Conservation (phyloP, 345 rosid genomes). For the Camelina hispida region DNA sequence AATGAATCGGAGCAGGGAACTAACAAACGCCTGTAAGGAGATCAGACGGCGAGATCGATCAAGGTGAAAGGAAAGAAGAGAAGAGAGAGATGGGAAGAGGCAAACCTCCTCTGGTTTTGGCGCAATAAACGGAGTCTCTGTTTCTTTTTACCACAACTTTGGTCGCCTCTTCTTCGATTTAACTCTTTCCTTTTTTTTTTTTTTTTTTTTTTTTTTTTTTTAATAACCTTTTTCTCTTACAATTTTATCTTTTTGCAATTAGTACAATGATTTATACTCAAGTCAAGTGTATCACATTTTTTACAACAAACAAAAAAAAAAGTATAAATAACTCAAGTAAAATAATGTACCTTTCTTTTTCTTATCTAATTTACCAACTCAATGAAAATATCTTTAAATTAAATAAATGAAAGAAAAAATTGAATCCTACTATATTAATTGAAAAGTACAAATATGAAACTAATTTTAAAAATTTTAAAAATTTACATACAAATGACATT, state of each 20-base stretch:
- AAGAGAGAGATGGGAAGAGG: background rate
- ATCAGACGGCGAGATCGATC: slow-evolving; percentile 32
- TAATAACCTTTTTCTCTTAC: slow-evolving; percentile 10
- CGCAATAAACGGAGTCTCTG: slow-evolving; percentile 40
- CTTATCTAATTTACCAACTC: too few relatives aligned
- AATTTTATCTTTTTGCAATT: background rate
- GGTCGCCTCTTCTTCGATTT: slow-evolving; percentile 33
- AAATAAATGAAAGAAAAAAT: too few relatives aligned
- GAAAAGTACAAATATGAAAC: too few relatives aligned
- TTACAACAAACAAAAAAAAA: too few relatives aligned
- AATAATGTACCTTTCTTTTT: too few relatives aligned
- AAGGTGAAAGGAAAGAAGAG: background rate
- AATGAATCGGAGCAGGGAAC: slow-evolving; percentile 9
- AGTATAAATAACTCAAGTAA: too few relatives aligned
- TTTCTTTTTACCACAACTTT: slow-evolving; percentile 30
- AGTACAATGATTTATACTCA: background rate
- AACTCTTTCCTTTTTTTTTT: background rate
- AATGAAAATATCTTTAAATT: too few relatives aligned
- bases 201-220: background rate
- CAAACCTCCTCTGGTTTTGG: slow-evolving; percentile 42
- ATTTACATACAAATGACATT: too few relatives aligned
- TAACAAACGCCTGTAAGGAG: slow-evolving; percentile 25
- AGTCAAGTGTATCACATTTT: background rate
- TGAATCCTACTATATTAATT: too few relatives aligned
- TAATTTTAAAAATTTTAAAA: too few relatives aligned